Percentiles rank a stretch among this genome's conserved stretches.
phyloP scores from a whole-genome alignment of 495 filamentous ascomycete species.

The Corynascus novoguineensis region DNA sequence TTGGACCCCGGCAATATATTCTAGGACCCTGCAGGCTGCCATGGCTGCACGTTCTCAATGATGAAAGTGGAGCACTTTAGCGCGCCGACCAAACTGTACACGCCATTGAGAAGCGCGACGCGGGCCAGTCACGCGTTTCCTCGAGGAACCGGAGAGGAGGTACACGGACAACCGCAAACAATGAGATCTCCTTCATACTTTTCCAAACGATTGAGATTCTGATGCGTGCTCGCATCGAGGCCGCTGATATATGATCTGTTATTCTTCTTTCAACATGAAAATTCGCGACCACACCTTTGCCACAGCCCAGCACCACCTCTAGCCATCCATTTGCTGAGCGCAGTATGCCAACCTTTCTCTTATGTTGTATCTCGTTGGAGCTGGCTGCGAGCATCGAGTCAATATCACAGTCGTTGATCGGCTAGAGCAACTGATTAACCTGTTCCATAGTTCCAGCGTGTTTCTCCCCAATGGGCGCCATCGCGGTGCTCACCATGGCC shows the following conservation, averaged over 20 bases:
- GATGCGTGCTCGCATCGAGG: too few relatives aligned
- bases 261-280: neutral
- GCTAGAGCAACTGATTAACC: neutral
- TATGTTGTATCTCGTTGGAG: accelerated
- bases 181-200: neutral
- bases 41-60: conserved; percentile 10
- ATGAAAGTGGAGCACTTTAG: conserved; percentile 14
- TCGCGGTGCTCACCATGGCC: conserved; percentile 27
- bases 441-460: neutral
- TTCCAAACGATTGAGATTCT: neutral
- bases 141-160: neutral
- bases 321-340: neutral
- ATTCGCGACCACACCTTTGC: neutral
- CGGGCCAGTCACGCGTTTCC: conserved; percentile 10
- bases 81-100: neutral
- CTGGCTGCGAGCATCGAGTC: neutral
- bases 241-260: too few relatives aligned
- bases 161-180: neutral
- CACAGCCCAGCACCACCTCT: neutral
- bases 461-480: conserved; percentile 19
- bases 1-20: neutral
- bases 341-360: neutral
- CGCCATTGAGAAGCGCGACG: neutral
- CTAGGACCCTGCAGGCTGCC: neutral
- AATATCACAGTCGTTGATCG: neutral